Base-by-base conservation (phyloP, 805 yeast species). In the Barnettozyma sucrosica region DNA sequence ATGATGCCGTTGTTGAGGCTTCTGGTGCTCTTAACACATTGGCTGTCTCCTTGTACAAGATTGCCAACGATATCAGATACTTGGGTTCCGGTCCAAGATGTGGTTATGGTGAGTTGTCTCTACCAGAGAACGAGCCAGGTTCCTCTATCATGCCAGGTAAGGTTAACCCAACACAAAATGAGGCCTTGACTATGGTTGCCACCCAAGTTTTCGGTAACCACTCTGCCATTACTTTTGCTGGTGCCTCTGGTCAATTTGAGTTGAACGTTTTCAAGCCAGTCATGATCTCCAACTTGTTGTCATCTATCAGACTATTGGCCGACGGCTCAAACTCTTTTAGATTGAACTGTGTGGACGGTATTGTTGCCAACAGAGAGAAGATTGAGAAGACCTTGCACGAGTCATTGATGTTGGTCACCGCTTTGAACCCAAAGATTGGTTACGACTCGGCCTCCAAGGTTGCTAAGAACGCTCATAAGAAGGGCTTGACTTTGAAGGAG, bases 131-230 rank as follows among this genome's bases (percentile, higher is more conserved):
- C 71, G 99, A 93, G 75, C 99, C 99, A 49, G 99, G 99, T 65
- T 89, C 97, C 51, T 89, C 97, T 25, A 93, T 93, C 70, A 93
- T 93, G 99, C 99, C 99, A 45, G 99, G 99, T 67, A 93, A 93
- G 75, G 97, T 93, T 54, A 93, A 93, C 79, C 99, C 99, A 56
- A 93, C 99, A 48, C 99, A 93, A 76, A 90, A 90, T 70, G 99
- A 93, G 78, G 99, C 99, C 47, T 74, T 93, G 67, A 93, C 98
- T 55, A 95, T 93, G 96, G 97, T 92, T 52, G 89, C 96, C 66
- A 80, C 93, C 54, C 99, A 93, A 77, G 97, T 93, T 24, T 89
- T 93, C 66, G 99, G 99, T 68, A 93, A 93, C 82, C 83, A 93
- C 71, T 71, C 96, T 40, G 81, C 97, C 55, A 87, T 93, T 71